These are phyloP conservation scores for Ophiostoma triangulosporum DNA, from an alignment of 2,329 filamentous ascomycete genomes.

Conservation along the genomic window DNA sequence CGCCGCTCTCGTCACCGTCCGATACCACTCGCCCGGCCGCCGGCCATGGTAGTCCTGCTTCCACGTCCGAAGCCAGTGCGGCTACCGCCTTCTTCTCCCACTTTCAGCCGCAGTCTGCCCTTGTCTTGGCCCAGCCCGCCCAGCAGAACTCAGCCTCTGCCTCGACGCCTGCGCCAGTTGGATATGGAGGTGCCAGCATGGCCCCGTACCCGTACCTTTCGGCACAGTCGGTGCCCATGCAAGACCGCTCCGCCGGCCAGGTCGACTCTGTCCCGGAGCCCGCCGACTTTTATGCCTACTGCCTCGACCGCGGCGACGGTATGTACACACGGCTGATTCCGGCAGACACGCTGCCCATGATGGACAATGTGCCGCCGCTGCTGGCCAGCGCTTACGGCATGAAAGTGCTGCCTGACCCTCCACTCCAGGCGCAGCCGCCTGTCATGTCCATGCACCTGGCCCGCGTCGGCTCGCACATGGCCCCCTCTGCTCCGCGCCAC, in stretches of 20 bases:
- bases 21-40: not conserved
- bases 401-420: constrained; percentile 27
- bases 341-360: constrained; percentile 36
- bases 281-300: constrained; percentile 30
- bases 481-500: not conserved
- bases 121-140: not conserved
- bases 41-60: not conserved
- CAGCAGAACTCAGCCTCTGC: not conserved
- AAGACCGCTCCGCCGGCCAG: not conserved
- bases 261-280: not conserved
- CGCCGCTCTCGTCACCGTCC: not conserved
- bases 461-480: not conserved
- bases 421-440: not conserved
- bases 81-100: not conserved
- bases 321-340: constrained; percentile 40
- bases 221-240: too few relatives aligned
- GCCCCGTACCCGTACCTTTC: too few relatives aligned
- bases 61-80: not conserved
- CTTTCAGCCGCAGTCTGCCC: not conserved
- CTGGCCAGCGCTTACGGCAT: constrained; percentile 29
- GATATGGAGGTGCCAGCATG: not conserved
- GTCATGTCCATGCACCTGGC: not conserved
- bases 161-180: too few relatives aligned
- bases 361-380: constrained; percentile 29
- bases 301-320: constrained; percentile 39